Percentiles rank a stretch among this genome's conserved stretches.
phyloP scores from a whole-genome alignment of 2,329 filamentous ascomycete species.

The Acrodontium crateriforme region DNA sequence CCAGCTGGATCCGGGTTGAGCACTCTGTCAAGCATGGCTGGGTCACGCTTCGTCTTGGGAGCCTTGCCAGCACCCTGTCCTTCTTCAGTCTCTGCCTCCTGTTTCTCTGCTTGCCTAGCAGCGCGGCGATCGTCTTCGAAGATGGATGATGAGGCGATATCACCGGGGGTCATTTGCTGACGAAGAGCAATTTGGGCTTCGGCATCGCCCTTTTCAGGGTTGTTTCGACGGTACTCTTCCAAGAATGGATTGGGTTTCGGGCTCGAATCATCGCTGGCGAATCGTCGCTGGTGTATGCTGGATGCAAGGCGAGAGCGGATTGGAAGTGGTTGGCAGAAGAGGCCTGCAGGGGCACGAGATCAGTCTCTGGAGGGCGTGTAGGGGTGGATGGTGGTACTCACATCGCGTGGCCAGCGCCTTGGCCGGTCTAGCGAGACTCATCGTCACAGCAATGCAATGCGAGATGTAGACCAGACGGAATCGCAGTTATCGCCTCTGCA shows the following conservation, averaged over 20 bases:
- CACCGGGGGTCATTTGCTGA: constrained; percentile 22
- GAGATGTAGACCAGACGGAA: too few species aligned
- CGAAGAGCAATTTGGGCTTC: constrained; percentile 3
- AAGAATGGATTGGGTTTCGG: constrained; percentile 42
- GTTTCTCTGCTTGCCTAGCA: constrained; percentile 8
- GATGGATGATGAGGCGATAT: constrained; percentile 37
- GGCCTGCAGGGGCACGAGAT: constrained; percentile 7
- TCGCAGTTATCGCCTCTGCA: too few species aligned
- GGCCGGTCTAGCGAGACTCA: constrained; percentile 53
- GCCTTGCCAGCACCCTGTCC: constrained; percentile 7
- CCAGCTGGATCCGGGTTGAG: constrained; percentile 63
- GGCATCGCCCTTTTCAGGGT: constrained; percentile 7
- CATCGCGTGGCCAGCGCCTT: constrained; percentile 47
- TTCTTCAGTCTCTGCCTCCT: too few species aligned
- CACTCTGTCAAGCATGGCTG: constrained; percentile 44
- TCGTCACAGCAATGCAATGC: too few species aligned
- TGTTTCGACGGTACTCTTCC: constrained; percentile 38
- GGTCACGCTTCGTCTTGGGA: constrained; percentile 25
- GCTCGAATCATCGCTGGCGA: constrained; percentile 5
- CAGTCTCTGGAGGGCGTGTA: constrained; percentile 5
- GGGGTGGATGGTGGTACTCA: too few species aligned
- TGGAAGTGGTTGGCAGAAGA: constrained; percentile 8
- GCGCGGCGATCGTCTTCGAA: constrained; percentile 32
- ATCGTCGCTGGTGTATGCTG: constrained; percentile 8
- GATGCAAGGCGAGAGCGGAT: constrained; percentile 3